Conservation (phyloP, 345 rosid genomes). For the Reutealis trisperma region DNA sequence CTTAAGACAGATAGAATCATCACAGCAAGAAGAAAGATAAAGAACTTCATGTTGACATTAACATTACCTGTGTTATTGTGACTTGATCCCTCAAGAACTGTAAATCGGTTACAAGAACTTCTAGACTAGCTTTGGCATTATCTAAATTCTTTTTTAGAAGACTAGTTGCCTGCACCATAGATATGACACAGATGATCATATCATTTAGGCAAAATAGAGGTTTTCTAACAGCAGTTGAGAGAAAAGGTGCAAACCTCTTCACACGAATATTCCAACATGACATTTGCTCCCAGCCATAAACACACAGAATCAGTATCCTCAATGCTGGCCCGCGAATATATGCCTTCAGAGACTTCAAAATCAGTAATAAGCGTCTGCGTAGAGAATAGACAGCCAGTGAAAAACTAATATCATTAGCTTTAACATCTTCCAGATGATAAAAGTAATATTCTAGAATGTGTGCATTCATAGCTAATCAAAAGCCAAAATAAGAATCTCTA, state of each 20-base stretch:
- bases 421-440: neutral
- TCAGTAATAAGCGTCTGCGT: conserved; percentile 73
- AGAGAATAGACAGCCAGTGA: conserved; percentile 2
- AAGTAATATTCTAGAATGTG: neutral
- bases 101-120: conserved; percentile 82
- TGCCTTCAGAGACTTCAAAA: conserved; percentile 96
- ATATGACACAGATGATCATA: conserved; percentile 20
- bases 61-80: conserved; percentile 83
- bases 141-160: conserved; percentile 85
- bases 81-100: conserved; percentile 95
- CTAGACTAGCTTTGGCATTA: conserved; percentile 93
- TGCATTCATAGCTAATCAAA: neutral
- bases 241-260: conserved; percentile 60
- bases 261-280: conserved; percentile 93
- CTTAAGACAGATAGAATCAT: neutral
- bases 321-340: conserved; percentile 74
- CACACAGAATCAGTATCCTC: conserved; percentile 77
- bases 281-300: conserved; percentile 94
- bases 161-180: conserved; percentile 56
- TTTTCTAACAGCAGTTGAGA: conserved; percentile 5
- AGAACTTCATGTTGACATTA: neutral
- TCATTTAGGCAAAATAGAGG: conserved; percentile 24
- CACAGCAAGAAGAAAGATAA: conserved; percentile 1
- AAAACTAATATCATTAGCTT: neutral
- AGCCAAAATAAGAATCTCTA: neutral